Conservation (phyloP, 768 basidiomycete species). For the Suillus alpinus region DNA sequence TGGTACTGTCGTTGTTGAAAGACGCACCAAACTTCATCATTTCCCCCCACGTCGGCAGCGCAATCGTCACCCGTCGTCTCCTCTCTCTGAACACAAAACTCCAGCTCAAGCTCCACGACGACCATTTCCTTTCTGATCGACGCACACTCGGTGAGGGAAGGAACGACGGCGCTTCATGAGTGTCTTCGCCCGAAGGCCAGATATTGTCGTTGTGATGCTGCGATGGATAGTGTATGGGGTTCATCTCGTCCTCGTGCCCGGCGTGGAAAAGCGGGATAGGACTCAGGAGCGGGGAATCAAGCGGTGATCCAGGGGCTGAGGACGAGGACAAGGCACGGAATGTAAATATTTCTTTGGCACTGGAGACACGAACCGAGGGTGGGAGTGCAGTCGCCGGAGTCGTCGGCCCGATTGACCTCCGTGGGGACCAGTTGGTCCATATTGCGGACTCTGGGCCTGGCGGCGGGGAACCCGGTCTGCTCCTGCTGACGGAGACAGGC, state of each 20-base stretch:
- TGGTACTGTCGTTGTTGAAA: conserved; percentile 6
- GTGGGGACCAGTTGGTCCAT: conserved; percentile 43
- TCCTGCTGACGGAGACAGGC: conserved; percentile 32
- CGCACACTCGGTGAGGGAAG: conserved; percentile 36
- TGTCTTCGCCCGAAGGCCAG: conserved; percentile 27
- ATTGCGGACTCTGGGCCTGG: conserved; percentile 36
- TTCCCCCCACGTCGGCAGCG: conserved; percentile 36
- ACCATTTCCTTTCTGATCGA: conserved; percentile 21
- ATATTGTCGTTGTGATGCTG: conserved; percentile 36
- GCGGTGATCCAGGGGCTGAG: conserved; percentile 35
- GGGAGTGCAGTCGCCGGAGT: conserved; percentile 42
- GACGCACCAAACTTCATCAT: conserved; percentile 12
- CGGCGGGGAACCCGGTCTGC: conserved; percentile 20
- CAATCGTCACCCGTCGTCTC: conserved; percentile 51
- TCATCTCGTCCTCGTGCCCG: conserved; percentile 48
- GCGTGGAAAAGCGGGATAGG: conserved; percentile 34
- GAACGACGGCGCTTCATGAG: conserved; percentile 3
- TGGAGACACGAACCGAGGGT: conserved; percentile 39
- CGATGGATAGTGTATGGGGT: conserved; percentile 46
- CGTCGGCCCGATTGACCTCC: conserved; percentile 30
- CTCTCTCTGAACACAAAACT: conserved; percentile 55
- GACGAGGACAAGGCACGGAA: conserved; percentile 38
- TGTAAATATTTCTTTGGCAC: conserved; percentile 29
- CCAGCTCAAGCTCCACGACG: conserved; percentile 43
- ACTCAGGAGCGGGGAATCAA: conserved; percentile 37